These are phyloP conservation scores for Rhizophagus clarus DNA, from an alignment of 192 early-diverging fungal species.

Conservation along the genomic window DNA sequence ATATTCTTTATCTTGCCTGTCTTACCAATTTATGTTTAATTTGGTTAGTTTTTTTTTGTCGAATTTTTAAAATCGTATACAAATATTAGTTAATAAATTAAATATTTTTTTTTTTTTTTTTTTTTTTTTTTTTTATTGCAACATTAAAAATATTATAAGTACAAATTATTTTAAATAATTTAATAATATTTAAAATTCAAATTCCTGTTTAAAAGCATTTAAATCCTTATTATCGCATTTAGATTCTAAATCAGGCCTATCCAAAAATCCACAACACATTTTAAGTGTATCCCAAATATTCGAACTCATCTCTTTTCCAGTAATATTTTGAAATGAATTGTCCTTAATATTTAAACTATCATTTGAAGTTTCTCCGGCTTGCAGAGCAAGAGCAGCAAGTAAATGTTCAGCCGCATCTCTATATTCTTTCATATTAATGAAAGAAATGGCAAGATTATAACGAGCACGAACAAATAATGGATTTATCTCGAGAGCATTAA, in stretches of 20 bases:
- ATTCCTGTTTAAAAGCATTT: constrained; percentile 77
- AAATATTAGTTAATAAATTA: too few species aligned
- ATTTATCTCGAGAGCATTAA: constrained; percentile 90
- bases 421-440: constrained; percentile 87
- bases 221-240: constrained; percentile 81
- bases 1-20: too few species aligned
- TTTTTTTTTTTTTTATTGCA: too few species aligned
- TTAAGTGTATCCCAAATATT: constrained; percentile 87
- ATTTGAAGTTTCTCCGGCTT: constrained; percentile 57
- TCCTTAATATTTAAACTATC: constrained; percentile 38
- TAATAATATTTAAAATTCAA: constrained; percentile 69
- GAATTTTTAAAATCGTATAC: too few species aligned
- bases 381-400: constrained; percentile 82
- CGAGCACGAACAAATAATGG: constrained; percentile 93
- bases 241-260: constrained; percentile 78
- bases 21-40: too few species aligned
- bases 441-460: constrained; percentile 94
- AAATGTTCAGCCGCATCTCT: constrained; percentile 91
- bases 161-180: too few species aligned
- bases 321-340: constrained; percentile 39
- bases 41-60: too few species aligned
- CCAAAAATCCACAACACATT: constrained; percentile 73
- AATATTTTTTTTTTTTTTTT: too few species aligned
- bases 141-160: too few species aligned
- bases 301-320: constrained; percentile 61